Percentiles rank a stretch among this genome's conserved stretches.
These are phyloP conservation scores for Ormosia emarginata DNA, from an alignment of 306 rosid genomes.

Conservation along the genomic window DNA sequence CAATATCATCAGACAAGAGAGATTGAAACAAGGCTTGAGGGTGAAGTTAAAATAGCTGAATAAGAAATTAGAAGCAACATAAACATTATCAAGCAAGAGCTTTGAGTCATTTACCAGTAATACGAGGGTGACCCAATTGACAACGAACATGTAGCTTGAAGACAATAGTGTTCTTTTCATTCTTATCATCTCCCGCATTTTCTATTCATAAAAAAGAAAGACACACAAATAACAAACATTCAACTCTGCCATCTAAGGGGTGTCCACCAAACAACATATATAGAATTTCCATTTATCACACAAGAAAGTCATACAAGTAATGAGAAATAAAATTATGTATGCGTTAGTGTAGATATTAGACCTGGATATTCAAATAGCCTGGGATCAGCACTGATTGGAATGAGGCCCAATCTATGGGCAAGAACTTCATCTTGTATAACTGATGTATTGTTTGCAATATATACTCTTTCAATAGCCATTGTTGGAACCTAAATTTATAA, in stretches of 20 bases:
- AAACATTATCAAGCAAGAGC: background rate
- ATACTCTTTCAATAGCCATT: slow-evolving; percentile 95
- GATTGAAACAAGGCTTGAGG: background rate
- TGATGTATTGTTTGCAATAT: slow-evolving; percentile 83
- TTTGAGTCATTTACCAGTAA: slow-evolving; percentile 48
- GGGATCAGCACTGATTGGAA: slow-evolving; percentile 86
- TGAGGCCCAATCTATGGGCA: slow-evolving; percentile 89
- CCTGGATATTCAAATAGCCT: slow-evolving; percentile 88
- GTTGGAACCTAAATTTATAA: slow-evolving; percentile 73
- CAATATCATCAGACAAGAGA: slow-evolving; percentile 20
- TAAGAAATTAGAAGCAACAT: background rate
- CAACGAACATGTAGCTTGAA: slow-evolving; percentile 73
- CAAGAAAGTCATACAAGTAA: background rate
- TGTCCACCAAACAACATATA: background rate
- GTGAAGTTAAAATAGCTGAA: background rate
- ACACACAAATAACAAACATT: slow-evolving; percentile 10
- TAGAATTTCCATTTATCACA: background rate
- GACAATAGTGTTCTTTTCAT: slow-evolving; percentile 87
- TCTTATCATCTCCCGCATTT: slow-evolving; percentile 48
- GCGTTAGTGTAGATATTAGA: slow-evolving; percentile 21
- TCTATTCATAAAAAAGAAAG: slow-evolving; percentile 36
- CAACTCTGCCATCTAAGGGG: background rate
- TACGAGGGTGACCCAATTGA: slow-evolving; percentile 39
- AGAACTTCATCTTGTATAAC: slow-evolving; percentile 92
- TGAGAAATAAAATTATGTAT: slow-evolving; percentile 8